Evolutionary conservation across 1,139 yeast genomes (phyloP).

Genomic region (Kluyveromyces sp.): DNA sequence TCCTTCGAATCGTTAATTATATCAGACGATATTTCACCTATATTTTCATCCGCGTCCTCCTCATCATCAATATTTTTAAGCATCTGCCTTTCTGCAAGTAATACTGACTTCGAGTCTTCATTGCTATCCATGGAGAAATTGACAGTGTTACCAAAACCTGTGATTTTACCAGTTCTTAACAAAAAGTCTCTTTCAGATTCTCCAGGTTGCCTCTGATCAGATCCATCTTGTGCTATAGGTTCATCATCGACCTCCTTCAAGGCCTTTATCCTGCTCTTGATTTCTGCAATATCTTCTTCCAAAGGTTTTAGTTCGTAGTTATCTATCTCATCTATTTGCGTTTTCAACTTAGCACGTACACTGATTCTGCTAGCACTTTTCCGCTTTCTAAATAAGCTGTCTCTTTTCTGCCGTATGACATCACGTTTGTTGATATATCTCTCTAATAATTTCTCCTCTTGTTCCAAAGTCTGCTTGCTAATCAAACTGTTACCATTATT

Average conservation of each 20-base stretch:
- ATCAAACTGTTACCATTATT: constrained; percentile 59
- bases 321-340: constrained; percentile 48
- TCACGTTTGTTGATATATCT: constrained; percentile 48
- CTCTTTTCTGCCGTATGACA: constrained; percentile 39
- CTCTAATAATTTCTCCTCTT: constrained; percentile 65
- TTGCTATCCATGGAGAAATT: constrained; percentile 37
- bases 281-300: constrained; percentile 58
- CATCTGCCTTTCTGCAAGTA: constrained; percentile 3
- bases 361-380: constrained; percentile 58
- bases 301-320: constrained; percentile 47
- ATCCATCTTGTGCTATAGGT: constrained; percentile 10
- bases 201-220: constrained; percentile 38
- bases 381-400: constrained; percentile 42
- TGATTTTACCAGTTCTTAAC: constrained; percentile 82
- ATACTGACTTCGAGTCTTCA: constrained; percentile 15
- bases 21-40: neutral
- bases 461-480: constrained; percentile 54
- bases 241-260: constrained; percentile 20
- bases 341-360: constrained; percentile 46
- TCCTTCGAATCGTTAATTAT: neutral
- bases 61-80: constrained; percentile 6
- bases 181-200: constrained; percentile 76
- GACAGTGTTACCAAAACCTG: constrained; percentile 78
- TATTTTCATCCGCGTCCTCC: constrained; percentile 8
- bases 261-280: constrained; percentile 44